A percentile compares a stretch with the other conserved stretches of the same genome.
Conservation (phyloP, 2,329 filamentous ascomycete species). For the Teratosphaeria epicoccoides region DNA sequence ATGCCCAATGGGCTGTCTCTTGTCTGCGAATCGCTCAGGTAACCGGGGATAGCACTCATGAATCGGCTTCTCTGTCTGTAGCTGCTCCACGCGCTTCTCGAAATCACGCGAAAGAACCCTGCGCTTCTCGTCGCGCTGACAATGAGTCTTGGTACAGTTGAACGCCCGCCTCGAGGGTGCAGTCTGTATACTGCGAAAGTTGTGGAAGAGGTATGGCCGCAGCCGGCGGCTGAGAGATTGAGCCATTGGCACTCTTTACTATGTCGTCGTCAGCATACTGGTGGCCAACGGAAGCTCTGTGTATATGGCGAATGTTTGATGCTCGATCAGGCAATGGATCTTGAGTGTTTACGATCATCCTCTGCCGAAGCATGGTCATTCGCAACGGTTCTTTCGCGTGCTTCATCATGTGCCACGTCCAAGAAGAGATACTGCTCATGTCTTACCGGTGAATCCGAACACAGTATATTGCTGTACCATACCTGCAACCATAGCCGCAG, state of each 20-base stretch:
- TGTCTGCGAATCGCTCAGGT: slow-evolving; percentile 10
- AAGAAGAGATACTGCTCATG: not conserved
- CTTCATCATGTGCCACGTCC: not conserved
- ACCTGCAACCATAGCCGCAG: too few relatives aligned
- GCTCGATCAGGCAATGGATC: not conserved
- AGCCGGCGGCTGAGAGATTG: slow-evolving; percentile 40
- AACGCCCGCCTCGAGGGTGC: slow-evolving; percentile 12
- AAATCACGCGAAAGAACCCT: slow-evolving; percentile 28
- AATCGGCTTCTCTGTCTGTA: slow-evolving; percentile 27
- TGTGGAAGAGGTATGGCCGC: slow-evolving; percentile 44
- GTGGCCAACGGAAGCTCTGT: too few relatives aligned
- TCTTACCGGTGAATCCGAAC: not conserved
- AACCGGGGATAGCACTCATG: slow-evolving; percentile 47
- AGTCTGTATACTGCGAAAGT: slow-evolving; percentile 29
- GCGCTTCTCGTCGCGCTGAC: slow-evolving; percentile 3
- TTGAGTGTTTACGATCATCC: slow-evolving; percentile 39
- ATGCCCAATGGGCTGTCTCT: slow-evolving; percentile 8
- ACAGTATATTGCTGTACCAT: too few relatives aligned
- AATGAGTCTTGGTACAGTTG: slow-evolving; percentile 36
- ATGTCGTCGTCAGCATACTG: not conserved
- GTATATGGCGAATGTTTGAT: not conserved
- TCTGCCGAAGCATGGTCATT: slow-evolving; percentile 41
- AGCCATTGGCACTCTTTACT: not conserved
- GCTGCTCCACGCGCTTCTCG: slow-evolving; percentile 44
- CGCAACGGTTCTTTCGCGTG: slow-evolving; percentile 53